Evolutionary conservation across 176 grass and related monocot genomes (phyloP).

Genomic region (Chrysopogon serrulatus): DNA sequence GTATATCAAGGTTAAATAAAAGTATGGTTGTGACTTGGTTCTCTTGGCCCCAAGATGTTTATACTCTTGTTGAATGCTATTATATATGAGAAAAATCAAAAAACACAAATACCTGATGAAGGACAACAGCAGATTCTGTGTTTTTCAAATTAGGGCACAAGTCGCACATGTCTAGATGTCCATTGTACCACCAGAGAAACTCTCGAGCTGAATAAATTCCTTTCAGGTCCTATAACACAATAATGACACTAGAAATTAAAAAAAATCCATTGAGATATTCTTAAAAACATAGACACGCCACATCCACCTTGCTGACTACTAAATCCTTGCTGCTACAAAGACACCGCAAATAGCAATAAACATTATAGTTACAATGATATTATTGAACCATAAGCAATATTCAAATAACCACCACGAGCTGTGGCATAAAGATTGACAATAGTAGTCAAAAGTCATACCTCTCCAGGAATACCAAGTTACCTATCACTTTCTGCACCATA

Average conservation of each 20-base stretch:
- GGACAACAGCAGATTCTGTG: slow-evolving; percentile 73
- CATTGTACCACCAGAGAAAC: slow-evolving; percentile 99
- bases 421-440: not conserved
- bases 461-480: slow-evolving; percentile 73
- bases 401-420: not conserved
- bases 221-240: slow-evolving; percentile 59
- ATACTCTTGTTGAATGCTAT: not conserved
- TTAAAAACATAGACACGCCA: not conserved
- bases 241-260: not conserved
- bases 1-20: slow-evolving; percentile 1
- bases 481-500: slow-evolving; percentile 96
- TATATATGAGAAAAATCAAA: slow-evolving; percentile 1
- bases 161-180: slow-evolving; percentile 65
- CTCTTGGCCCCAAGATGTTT: not conserved
- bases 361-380: not conserved
- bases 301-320: not conserved
- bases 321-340: not conserved
- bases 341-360: not conserved
- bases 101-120: slow-evolving; percentile 67
- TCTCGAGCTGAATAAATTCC: slow-evolving; percentile 88
- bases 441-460: slow-evolving; percentile 51
- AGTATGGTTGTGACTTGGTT: not conserved
- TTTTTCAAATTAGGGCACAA: slow-evolving; percentile 69
- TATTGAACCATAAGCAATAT: not conserved
- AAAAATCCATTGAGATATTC: not conserved